These are phyloP conservation scores for Lodderomyces parapsilosis DNA, from an alignment of 1,139 yeast genomes.

Conservation along the genomic window DNA sequence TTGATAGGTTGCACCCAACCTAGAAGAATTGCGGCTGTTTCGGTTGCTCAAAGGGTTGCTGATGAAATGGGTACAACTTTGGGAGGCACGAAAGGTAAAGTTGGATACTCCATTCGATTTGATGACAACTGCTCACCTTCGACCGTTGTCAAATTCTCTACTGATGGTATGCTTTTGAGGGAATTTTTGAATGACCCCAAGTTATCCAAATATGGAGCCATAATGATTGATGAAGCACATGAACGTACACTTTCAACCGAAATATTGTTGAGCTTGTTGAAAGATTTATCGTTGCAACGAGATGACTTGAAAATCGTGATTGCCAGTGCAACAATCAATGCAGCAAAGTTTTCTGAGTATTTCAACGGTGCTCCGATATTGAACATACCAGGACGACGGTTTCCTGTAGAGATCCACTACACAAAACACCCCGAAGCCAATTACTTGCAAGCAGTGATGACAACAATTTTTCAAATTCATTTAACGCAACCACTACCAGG, in stretches of 20 bases:
- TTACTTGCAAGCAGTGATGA: slow-evolving; percentile 83
- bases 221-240: slow-evolving; percentile 97
- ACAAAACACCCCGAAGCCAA: slow-evolving; percentile 89
- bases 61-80: slow-evolving; percentile 72
- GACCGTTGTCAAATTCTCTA: slow-evolving; percentile 80
- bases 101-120: slow-evolving; percentile 86
- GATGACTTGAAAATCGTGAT: slow-evolving; percentile 72
- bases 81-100: slow-evolving; percentile 55
- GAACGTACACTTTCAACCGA: slow-evolving; percentile 94
- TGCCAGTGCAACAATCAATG: slow-evolving; percentile 94
- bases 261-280: slow-evolving; percentile 76
- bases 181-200: slow-evolving; percentile 81
- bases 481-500: slow-evolving; percentile 65
- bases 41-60: slow-evolving; percentile 90
- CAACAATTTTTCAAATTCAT: slow-evolving; percentile 78
- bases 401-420: slow-evolving; percentile 84
- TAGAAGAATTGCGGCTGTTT: slow-evolving; percentile 90
- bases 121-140: slow-evolving; percentile 67
- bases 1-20: slow-evolving; percentile 94
- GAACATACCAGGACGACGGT: slow-evolving; percentile 85
- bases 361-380: slow-evolving; percentile 84
- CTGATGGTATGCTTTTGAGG: slow-evolving; percentile 90
- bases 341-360: slow-evolving; percentile 75
- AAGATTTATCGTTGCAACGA: slow-evolving; percentile 63
- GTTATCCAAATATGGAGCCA: slow-evolving; percentile 65